Conservation (phyloP, 352 stramenopile genomes). For the Phytophthora kernoviae region DNA sequence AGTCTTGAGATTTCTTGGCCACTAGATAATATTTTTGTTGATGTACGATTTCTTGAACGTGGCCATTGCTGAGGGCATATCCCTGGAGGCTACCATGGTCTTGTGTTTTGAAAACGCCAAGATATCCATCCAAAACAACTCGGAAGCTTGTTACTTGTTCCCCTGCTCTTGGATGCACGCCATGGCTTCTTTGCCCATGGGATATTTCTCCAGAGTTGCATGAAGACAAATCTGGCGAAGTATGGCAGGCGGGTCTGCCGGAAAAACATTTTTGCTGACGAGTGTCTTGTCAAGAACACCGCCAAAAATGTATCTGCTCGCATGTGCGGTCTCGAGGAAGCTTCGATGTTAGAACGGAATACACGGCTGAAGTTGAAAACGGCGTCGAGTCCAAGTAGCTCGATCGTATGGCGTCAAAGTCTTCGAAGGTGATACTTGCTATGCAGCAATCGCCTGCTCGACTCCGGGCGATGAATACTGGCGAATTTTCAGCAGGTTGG, state of each 20-base stretch:
- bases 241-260: constrained; percentile 26
- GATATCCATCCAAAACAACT: constrained; percentile 48
- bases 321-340: constrained; percentile 50
- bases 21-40: too few relatives aligned
- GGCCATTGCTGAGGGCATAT: neutral
- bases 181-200: constrained; percentile 23
- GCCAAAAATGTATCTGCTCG: constrained; percentile 41
- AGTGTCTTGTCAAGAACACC: constrained; percentile 34
- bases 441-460: constrained; percentile 14
- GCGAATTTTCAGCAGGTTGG: constrained; percentile 26
- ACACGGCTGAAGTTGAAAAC: constrained; percentile 28
- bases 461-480: constrained; percentile 35
- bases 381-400: constrained; percentile 30
- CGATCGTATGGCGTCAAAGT: constrained; percentile 24
- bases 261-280: constrained; percentile 46
- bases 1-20: too few relatives aligned
- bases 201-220: constrained; percentile 35
- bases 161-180: constrained; percentile 51
- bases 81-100: neutral
- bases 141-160: constrained; percentile 26
- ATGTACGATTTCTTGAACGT: too few relatives aligned
- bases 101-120: constrained; percentile 48
- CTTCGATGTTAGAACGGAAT: constrained; percentile 29
- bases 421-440: constrained; percentile 32
- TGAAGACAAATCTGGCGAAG: constrained; percentile 41